Evolutionary conservation across 2,329 filamentous ascomycete species (phyloP), one percentile per base, ranked within the genome.

Genomic region (Allantophomopsis cytisporea): DNA sequence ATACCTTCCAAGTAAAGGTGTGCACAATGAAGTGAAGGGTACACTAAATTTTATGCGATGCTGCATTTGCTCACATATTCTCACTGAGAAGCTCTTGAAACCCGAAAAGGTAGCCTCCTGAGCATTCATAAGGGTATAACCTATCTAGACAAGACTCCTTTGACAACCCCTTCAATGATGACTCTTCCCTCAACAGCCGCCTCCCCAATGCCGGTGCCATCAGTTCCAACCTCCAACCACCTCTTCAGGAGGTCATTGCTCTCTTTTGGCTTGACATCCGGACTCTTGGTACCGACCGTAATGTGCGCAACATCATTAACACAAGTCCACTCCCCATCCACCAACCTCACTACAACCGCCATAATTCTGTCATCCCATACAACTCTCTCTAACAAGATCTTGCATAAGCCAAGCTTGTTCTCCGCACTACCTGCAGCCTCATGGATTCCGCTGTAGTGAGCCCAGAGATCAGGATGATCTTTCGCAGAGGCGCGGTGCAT

Each of bases 281-380:
- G 60, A 47, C 78, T 72, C 8, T 77, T 74, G 1, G 91, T 98
- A 15, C 91, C 91, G 7, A 96, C 69, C 0, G 91, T 98, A 43
- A 98, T 75, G 56, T 98, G 91, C 10, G 88, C 77, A 23, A 93
- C 69, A 12, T 68, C 61, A 54, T 98, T 98, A 34, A 74, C 71
- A 44, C 80, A 89, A 40, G 76, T 66, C 76, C 79, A 84, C 44
- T 59, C 61, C 12, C 71, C 61, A 41, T 76, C 73, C 5, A 73
- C 61, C 2, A 94, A 65, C 8, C 88, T 75, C 13, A 85, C 86
- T 3, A 94, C 83, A 41, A 98, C 81, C 5, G 86, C 80, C 91
- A 98, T 96, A 53, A 96, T 67, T 5, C 86, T 73, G 45, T 79
- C 68, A 53, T 96, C 83, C 69, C 81, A 96, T 7, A 98, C 78